phyloP scores from a whole-genome alignment of 768 basidiomycete genomes.

The Leccinellum albellum region DNA sequence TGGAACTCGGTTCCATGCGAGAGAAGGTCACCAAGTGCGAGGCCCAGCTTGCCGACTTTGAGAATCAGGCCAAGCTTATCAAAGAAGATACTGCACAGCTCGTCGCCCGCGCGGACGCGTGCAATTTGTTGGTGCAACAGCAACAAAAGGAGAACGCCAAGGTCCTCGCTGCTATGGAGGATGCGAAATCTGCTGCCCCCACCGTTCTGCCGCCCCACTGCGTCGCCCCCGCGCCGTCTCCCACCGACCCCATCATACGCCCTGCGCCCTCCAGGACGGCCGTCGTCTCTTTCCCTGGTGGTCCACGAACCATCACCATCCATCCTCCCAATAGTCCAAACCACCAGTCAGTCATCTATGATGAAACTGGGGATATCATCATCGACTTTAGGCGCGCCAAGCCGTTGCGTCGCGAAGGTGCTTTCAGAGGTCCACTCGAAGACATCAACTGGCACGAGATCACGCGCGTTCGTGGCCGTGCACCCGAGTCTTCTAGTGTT shows the following conservation, averaged over 20 bases:
- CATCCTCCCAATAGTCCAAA: slow-evolving; percentile 15
- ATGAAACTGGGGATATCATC: slow-evolving; percentile 16
- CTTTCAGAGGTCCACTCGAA: slow-evolving; percentile 13
- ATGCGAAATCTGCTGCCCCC: neutral
- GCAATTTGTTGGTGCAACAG: neutral
- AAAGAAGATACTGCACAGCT: slow-evolving; percentile 8
- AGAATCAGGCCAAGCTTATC: neutral
- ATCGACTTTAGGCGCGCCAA: slow-evolving; percentile 8
- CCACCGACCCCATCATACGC: neutral
- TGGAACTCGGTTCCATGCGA: slow-evolving; percentile 6
- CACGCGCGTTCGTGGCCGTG: slow-evolving; percentile 14
- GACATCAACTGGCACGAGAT: slow-evolving; percentile 5
- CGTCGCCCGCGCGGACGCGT: slow-evolving; percentile 3
- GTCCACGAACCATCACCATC: slow-evolving; percentile 21
- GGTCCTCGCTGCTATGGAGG: slow-evolving; percentile 2
- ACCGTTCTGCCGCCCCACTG: neutral
- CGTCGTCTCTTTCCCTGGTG: slow-evolving; percentile 17
- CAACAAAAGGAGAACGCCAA: slow-evolving; percentile 6
- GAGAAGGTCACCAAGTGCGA: slow-evolving; percentile 9
- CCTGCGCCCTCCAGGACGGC: slow-evolving; percentile 4
- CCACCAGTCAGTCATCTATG: slow-evolving; percentile 12
- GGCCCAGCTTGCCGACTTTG: slow-evolving; percentile 5
- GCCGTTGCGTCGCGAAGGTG: slow-evolving; percentile 19
- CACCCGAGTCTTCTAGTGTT: neutral
- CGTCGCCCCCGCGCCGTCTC: neutral